phyloP scores from a whole-genome alignment of 164 flowering plant genomes.

The Kalanchoe fedtschenkoi region DNA sequence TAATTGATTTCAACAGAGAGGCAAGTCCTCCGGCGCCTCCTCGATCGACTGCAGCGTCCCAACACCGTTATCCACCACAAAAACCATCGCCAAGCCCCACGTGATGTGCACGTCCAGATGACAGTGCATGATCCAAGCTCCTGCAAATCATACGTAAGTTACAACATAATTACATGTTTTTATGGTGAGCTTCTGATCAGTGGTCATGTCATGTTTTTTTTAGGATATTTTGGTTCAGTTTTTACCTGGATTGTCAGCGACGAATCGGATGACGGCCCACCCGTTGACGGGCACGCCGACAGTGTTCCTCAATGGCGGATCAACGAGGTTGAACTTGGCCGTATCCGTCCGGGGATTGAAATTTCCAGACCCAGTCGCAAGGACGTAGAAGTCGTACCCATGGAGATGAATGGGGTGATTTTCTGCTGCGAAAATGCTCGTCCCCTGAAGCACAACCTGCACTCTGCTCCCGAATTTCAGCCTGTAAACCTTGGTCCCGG shows the following conservation, averaged over 20 bases:
- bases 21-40: neutral
- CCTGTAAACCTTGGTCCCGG: neutral
- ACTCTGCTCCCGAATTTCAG: neutral
- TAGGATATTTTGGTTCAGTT: neutral
- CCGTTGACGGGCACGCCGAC: neutral
- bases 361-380: neutral
- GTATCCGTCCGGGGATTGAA: neutral
- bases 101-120: slow-evolving; percentile 64
- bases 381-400: slow-evolving; percentile 1
- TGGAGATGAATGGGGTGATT: slow-evolving; percentile 7
- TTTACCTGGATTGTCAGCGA: slow-evolving; percentile 5
- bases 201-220: too few relatives aligned
- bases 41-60: neutral
- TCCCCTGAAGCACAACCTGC: slow-evolving; percentile 6
- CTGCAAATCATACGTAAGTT: slow-evolving; percentile 15
- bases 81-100: slow-evolving; percentile 54
- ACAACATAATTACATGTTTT: neutral
- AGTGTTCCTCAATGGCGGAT: neutral
- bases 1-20: neutral
- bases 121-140: slow-evolving; percentile 72
- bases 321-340: neutral
- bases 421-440: neutral
- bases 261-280: slow-evolving; percentile 7
- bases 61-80: slow-evolving; percentile 51
- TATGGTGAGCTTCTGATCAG: too few relatives aligned